Percentiles rank a stretch among this genome's conserved stretches.
phyloP scores from a whole-genome alignment of 768 basidiomycete species.

The Phaffia tasmanica region DNA sequence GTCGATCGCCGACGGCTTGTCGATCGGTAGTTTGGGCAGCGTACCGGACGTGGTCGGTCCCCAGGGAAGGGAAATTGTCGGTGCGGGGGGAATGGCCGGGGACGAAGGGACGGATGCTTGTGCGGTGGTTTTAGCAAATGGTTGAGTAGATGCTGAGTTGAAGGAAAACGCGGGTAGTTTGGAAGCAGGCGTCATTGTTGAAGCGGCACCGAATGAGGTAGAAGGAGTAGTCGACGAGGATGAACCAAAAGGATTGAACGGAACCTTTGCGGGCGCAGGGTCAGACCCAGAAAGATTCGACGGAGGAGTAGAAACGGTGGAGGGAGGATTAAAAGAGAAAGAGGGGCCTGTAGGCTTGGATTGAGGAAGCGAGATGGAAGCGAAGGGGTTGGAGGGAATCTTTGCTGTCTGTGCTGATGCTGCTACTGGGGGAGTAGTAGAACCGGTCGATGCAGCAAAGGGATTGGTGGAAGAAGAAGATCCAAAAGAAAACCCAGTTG shows the following conservation, averaged over 20 bases:
- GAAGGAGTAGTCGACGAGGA: neutral
- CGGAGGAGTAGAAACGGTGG: no score
- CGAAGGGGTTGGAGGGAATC: no score
- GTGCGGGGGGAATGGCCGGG: constrained; percentile 10
- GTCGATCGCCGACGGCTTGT: no score
- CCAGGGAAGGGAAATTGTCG: neutral
- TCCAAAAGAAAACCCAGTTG: constrained; percentile 10
- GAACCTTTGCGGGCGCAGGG: no score
- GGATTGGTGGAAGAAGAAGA: constrained; percentile 13
- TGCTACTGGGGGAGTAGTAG: no score
- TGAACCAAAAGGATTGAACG: no score
- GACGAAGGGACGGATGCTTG: constrained; percentile 3
- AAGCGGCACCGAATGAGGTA: neutral
- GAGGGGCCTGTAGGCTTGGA: no score
- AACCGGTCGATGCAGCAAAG: neutral
- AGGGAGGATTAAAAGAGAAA: no score
- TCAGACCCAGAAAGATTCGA: no score
- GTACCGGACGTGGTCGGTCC: neutral
- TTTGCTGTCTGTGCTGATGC: no score
- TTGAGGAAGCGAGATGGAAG: no score
- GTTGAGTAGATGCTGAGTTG: constrained; percentile 12
- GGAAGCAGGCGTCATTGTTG: neutral
- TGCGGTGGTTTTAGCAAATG: constrained; percentile 5
- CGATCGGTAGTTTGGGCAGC: no score
- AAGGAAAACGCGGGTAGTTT: constrained; percentile 8